Evolutionary conservation across 345 rosid species (phyloP), one percentile per base, ranked within the genome.

Genomic region (Melaleuca quinquenervia): DNA sequence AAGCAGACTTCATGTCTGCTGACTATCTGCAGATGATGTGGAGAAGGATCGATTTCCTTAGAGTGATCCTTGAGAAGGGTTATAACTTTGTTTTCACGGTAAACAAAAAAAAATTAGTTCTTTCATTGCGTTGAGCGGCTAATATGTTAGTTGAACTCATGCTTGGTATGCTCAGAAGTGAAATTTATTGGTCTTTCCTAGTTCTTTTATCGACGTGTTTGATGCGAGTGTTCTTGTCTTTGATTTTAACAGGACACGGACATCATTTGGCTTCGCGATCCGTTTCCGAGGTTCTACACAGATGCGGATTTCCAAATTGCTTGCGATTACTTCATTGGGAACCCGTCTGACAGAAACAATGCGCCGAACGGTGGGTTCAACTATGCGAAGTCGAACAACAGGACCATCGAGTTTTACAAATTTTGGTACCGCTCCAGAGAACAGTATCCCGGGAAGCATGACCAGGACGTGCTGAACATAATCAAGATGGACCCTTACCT

Each of bases 231-330:
- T 0, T 70, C 9, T 29, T 36, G 80, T 80, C 22, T 18, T 54
- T 82, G 56, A 58, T 27, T 15, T 85, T 22, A 58, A 9, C 89
- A 95, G 98, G 99, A 96, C 91, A 93, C 96, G 7, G 99, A 96
- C 85, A 89, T 95, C 80, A 84, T 95, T 94, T 96, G 99, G 98
- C 90, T 95, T 32, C 91, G 90, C 78, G 89, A 94, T 88, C 99
- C 99, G 60, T 96, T 96, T 85, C 94, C 91, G 32, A 91, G 90
- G 58, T 92, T 96, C 83, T 88, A 89, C 41, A 85, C 86, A 5
- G 88, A 90, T 52, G 95, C 87, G 27, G 99, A 96, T 89, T 96
- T 96, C 55, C 99, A 96, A 82, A 96, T 96, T 75, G 97, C 99
- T 1, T 96, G 99, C 56, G 99, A 96, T 85, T 6, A 54, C 44